Conservation (phyloP, 1,284 basidiomycete species). For the Puccinia polysora region DNA sequence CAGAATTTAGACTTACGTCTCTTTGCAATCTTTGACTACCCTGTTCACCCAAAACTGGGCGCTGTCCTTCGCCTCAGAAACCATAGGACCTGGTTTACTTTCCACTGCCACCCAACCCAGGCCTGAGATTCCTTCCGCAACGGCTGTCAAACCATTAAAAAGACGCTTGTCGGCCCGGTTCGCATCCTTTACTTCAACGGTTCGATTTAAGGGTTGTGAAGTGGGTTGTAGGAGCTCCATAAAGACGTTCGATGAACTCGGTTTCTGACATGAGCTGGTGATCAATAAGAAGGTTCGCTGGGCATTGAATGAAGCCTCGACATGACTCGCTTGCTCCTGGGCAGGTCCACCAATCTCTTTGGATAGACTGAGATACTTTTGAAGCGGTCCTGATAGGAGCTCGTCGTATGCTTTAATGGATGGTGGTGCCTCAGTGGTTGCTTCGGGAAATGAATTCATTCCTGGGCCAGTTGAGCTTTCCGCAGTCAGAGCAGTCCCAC, state of each 20-base stretch:
- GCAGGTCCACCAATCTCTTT: conserved; percentile 27
- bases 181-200: conserved; percentile 74
- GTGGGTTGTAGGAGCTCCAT: conserved; percentile 67
- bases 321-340: conserved; percentile 61
- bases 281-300: conserved; percentile 67
- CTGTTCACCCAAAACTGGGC: conserved; percentile 85
- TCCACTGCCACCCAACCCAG: conserved; percentile 89
- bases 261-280: conserved; percentile 73
- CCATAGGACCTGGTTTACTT: conserved; percentile 72
- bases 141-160: conserved; percentile 71
- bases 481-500: conserved; percentile 26
- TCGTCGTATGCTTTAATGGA: conserved; percentile 69
- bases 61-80: conserved; percentile 81
- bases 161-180: conserved; percentile 70
- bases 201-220: conserved; percentile 67
- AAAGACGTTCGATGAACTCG: conserved; percentile 61
- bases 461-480: conserved; percentile 49
- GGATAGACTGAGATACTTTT: conserved; percentile 23
- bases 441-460: conserved; percentile 52
- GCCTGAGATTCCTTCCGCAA: conserved; percentile 77
- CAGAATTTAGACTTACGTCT: conserved; percentile 63
- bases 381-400: conserved; percentile 61
- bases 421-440: conserved; percentile 50
- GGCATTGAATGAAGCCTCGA: conserved; percentile 67
- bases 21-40: conserved; percentile 87